phyloP scores from a whole-genome alignment of 192 early-diverging fungal genomes.

The Dispira simplex region DNA sequence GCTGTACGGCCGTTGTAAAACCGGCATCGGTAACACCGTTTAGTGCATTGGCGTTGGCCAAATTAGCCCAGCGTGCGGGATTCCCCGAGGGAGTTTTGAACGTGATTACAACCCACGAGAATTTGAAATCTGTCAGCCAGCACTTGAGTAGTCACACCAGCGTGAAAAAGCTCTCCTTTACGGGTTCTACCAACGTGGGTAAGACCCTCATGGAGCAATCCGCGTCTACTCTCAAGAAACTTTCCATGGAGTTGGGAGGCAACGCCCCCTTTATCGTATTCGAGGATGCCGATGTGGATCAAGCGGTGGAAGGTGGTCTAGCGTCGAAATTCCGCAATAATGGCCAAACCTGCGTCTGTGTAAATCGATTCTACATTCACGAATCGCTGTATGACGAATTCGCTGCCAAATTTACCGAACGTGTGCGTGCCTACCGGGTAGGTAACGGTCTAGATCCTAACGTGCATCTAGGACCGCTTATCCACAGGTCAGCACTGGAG shows the following conservation, averaged over 20 bases:
- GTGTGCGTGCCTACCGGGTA: constrained; percentile 38
- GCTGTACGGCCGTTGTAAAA: constrained; percentile 29
- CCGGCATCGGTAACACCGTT: neutral
- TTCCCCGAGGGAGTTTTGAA: constrained; percentile 57
- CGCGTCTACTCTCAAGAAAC: constrained; percentile 49
- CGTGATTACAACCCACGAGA: constrained; percentile 35
- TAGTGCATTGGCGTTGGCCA: constrained; percentile 32
- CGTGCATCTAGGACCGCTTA: constrained; percentile 67
- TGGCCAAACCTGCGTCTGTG: constrained; percentile 69
- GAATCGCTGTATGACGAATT: constrained; percentile 46
- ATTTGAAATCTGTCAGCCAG: constrained; percentile 37
- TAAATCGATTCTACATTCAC: constrained; percentile 68
- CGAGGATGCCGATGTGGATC: constrained; percentile 56
- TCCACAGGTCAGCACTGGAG: constrained; percentile 44
- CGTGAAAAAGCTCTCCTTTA: constrained; percentile 61
- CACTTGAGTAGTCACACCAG: constrained; percentile 36
- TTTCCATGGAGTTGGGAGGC: constrained; percentile 72
- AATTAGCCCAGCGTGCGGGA: constrained; percentile 35
- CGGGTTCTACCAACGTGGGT: constrained; percentile 60
- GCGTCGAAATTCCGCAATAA: constrained; percentile 50
- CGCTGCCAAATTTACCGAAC: constrained; percentile 40
- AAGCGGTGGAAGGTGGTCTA: constrained; percentile 49
- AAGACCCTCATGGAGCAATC: constrained; percentile 44
- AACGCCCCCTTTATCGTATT: constrained; percentile 72
- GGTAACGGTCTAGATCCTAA: constrained; percentile 56